Evolutionary conservation across 1,284 basidiomycete genomes (phyloP), one percentile per base, ranked within the genome.

Genomic region (Ceratobasidium sp.): DNA sequence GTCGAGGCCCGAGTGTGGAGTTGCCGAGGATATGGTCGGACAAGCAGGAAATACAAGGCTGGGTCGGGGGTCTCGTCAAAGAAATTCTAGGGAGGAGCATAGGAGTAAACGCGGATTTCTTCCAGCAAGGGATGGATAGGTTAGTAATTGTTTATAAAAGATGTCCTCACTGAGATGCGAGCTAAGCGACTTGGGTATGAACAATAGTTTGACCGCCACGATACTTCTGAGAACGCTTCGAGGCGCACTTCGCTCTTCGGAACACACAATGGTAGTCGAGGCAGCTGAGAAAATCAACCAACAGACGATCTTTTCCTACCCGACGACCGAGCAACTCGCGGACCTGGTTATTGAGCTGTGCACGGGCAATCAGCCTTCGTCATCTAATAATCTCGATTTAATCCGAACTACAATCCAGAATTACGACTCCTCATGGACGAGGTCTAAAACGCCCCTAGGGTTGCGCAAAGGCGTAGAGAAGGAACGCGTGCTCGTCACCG

Each of bases 401-500:
- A 54, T 67, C 27, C 51, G 19, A 14, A 19, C 27, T 4, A 54
- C 44, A 33, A 67, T 67, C 27, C 17, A 41, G 33, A 56, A 54
- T 22, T 67, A 67, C 22, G 29, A 54, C n/a, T n/a, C 65, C 36
- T 5, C 36, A 41, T 11, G 6, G 36, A 11, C 36, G 11, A 11
- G 36, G 36, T 11, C 11, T 11, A 41, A 41, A 54, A 14, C 19
- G 2, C 22, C 22, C 8, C 22, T 9, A 60, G 22, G 2, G 29
- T 2, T 31, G 19, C 17, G 14, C 44, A 1, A 19, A 0, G 11
- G 1, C 31, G 3, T 47, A 75, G 48, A 19, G 29, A 19, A 19
- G 17, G 27, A 60, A 14, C 1, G 19, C 4, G 77, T 83, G 0
- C 65, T 83, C 2, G 50, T 83, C 27, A 84, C 82, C 1, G 83